Conservation (phyloP, 2,329 filamentous ascomycete species). For the Triangularia verruculosa region DNA sequence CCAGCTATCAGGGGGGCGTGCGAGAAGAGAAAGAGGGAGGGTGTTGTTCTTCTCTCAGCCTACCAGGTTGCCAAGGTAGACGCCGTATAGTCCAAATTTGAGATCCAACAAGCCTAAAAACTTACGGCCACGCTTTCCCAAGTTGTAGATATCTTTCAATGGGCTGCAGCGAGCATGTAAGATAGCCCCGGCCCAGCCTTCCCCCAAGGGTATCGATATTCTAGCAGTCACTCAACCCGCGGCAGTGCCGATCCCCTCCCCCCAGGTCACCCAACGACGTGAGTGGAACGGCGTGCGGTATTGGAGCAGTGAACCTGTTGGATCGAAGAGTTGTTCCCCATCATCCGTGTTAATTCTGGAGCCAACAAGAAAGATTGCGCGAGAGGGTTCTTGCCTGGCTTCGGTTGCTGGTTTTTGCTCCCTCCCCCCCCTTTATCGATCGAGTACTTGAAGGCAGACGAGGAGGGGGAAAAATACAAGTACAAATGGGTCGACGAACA, state of each 20-base stretch:
- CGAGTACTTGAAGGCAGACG: background rate
- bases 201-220: background rate
- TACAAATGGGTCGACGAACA: conserved; percentile 2
- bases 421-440: background rate
- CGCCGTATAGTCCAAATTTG: background rate
- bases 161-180: conserved; percentile 6
- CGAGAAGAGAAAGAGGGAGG: background rate
- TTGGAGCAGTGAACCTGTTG: background rate
- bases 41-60: background rate
- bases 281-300: background rate
- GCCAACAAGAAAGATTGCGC: conserved; percentile 1
- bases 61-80: conserved; percentile 1
- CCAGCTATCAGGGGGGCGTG: background rate
- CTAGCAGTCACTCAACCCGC: background rate
- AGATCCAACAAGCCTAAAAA: conserved; percentile 6
- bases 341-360: background rate
- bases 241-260: conserved; percentile 2
- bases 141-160: conserved; percentile 21
- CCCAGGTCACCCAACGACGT: background rate
- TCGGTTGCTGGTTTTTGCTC: background rate
- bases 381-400: background rate
- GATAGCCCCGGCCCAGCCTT: background rate
- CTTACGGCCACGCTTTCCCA: conserved; percentile 10
- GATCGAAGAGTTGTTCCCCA: background rate
- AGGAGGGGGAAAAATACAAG: background rate